Evolutionary conservation across 176 grass and related monocot genomes (phyloP).

Genomic region (Cymbopogon citratus): DNA sequence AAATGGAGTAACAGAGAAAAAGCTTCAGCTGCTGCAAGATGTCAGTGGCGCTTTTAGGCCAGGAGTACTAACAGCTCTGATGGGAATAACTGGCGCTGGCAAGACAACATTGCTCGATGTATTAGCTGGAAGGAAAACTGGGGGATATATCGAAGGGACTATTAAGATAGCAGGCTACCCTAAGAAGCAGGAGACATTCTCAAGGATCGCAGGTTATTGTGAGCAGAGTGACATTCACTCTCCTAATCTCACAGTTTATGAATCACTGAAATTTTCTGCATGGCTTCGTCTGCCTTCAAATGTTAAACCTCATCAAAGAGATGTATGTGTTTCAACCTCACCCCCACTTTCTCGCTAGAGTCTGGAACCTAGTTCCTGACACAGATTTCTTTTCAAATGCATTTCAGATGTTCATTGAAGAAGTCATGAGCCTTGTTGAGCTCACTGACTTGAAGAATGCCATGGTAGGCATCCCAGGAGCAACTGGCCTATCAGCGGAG

Average conservation of each 20-base stretch:
- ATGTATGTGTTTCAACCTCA: constrained; percentile 39
- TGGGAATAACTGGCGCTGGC: constrained; percentile 93
- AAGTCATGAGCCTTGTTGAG: constrained; percentile 89
- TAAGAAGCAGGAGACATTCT: constrained; percentile 89
- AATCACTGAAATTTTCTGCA: constrained; percentile 80
- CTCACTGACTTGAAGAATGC: constrained; percentile 65
- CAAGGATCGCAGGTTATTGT: constrained; percentile 90
- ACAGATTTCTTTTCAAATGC: constrained; percentile 20
- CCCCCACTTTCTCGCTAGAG: constrained; percentile 14
- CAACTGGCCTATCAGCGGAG: constrained; percentile 71
- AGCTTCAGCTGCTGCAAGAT: constrained; percentile 76
- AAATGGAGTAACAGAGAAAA: constrained; percentile 67
- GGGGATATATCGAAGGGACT: constrained; percentile 67
- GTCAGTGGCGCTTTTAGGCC: constrained; percentile 77
- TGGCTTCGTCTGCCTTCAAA: constrained; percentile 89
- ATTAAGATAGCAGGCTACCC: constrained; percentile 72
- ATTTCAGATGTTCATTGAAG: constrained; percentile 82
- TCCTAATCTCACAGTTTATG: constrained; percentile 73
- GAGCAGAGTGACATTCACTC: constrained; percentile 90
- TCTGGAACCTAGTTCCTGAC: not conserved
- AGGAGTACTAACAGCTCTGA: constrained; percentile 85
- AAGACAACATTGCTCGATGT: constrained; percentile 95
- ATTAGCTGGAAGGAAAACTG: constrained; percentile 94
- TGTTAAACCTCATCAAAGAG: constrained; percentile 59
- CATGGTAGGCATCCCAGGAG: constrained; percentile 67